phyloP scores from a whole-genome alignment of 768 basidiomycete species.

The Podaxis sp. region DNA sequence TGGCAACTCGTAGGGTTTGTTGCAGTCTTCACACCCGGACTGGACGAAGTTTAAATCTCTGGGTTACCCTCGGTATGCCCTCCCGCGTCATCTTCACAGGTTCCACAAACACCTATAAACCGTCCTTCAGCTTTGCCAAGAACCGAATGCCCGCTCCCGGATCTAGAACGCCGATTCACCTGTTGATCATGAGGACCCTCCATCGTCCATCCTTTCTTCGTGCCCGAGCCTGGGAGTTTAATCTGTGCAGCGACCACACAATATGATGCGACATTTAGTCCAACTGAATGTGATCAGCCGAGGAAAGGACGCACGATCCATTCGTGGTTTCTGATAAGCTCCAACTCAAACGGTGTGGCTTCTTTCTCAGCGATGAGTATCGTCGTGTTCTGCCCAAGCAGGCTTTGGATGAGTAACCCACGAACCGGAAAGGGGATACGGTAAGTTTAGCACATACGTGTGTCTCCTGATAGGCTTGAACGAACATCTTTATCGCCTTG shows the following conservation, averaged over 20 bases:
- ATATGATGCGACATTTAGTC: too few species aligned
- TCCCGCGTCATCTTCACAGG: background rate
- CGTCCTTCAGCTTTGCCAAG: background rate
- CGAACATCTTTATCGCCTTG: conserved; percentile 5
- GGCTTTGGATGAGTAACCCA: background rate
- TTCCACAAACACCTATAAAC: background rate
- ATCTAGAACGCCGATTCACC: too few species aligned
- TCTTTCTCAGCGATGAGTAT: background rate
- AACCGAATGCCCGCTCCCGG: too few species aligned
- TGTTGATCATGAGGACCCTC: background rate
- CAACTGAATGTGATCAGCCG: background rate
- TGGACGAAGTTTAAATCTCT: background rate
- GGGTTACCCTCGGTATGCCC: background rate
- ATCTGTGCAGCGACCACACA: background rate
- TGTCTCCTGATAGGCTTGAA: background rate
- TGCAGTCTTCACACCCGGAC: background rate
- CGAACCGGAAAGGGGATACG: background rate
- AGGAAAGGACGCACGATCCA: conserved; percentile 3
- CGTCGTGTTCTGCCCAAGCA: background rate
- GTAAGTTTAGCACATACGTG: background rate
- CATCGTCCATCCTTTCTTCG: background rate
- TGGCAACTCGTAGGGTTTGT: background rate
- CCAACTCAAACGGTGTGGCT: background rate
- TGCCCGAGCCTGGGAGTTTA: background rate
- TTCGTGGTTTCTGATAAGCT: background rate